Evolutionary conservation across 2,329 filamentous ascomycete species (phyloP).

Genomic region (Pseudocercospora eumusae): DNA sequence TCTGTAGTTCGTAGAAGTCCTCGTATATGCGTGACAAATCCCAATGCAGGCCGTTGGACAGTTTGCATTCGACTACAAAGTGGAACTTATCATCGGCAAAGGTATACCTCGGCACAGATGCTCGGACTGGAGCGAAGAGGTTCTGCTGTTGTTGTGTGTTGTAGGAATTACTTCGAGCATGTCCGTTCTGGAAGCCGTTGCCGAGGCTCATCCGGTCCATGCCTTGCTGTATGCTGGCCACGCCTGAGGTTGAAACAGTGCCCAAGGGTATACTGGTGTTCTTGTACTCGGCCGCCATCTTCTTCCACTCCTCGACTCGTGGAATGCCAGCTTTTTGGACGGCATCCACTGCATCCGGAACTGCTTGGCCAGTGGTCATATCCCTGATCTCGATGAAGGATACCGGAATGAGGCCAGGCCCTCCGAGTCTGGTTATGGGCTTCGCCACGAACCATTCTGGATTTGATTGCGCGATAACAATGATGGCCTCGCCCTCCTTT

Average conservation of each 20-base stretch:
- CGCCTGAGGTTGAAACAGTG: constrained; percentile 66
- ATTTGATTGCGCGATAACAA: constrained; percentile 97
- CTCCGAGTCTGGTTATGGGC: constrained; percentile 94
- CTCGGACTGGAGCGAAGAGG: constrained; percentile 71
- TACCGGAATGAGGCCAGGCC: constrained; percentile 91
- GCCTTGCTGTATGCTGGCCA: constrained; percentile 51
- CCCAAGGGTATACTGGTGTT: constrained; percentile 97
- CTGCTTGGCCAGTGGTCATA: constrained; percentile 82
- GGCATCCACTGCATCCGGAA: constrained; percentile 79
- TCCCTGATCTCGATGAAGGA: constrained; percentile 96
- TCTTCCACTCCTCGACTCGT: constrained; percentile 98
- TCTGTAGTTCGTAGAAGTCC: constrained; percentile 99
- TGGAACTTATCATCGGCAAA: constrained; percentile 98
- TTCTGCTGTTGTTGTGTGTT: constrained; percentile 50
- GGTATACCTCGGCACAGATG: constrained; percentile 87
- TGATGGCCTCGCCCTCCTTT: constrained; percentile 92
- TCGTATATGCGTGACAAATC: constrained; percentile 94
- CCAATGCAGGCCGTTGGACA: constrained; percentile 91
- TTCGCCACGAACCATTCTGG: constrained; percentile 99
- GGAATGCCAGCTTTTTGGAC: constrained; percentile 88
- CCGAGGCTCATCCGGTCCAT: constrained; percentile 78
- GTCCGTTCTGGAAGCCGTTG: constrained; percentile 43
- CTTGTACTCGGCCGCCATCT: constrained; percentile 98
- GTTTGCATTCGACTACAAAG: constrained; percentile 90
- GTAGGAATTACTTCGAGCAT: constrained; percentile 40